Evolutionary conservation across 139 green algal species (phyloP), one percentile per base, ranked within the genome.

Genomic region (Chlamydomonas eustigma): DNA sequence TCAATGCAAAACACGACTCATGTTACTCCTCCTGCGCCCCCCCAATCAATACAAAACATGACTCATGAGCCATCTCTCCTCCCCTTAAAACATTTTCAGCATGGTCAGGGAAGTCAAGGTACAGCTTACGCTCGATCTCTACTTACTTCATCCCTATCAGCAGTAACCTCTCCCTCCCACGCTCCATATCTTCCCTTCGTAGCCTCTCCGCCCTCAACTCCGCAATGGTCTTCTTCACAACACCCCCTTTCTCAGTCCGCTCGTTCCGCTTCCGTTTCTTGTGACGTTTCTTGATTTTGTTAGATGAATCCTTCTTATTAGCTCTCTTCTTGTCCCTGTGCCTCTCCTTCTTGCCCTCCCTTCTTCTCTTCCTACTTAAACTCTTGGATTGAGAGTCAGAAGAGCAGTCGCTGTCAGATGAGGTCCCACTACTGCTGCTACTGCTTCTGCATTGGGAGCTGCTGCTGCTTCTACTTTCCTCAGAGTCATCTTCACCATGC

Each of bases 161-260:
- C 37, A 78, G 28, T 6, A 24, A 34, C 30, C 64, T 72, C 50
- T 75, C 38, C 73, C 76, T 83, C 2, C 35, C 5, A 24, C 73
- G 73, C 50, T 83, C 72, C 6, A 32, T 64, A 39, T 76, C 64
- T 76, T 93, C 88, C 2, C 88, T 71, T 28, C 70, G 38, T 70
- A 89, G 51, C 58, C 89, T 77, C 78, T 92, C 88, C 37, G 76
- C 78, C 39, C 89, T 74, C 71, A 93, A 79, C 39, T 80, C 52
- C 34, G 82, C 80, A 0, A 87, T 34, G 3, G 71, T 78, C n/a
- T 75, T 77, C 32, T 50, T 24, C 6, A 5, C 66, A n/a, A 5
- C 31, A 32, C 50, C 32, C 6, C n/a, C 33, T 34, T 70, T 35
- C 25, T 32, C 8, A 39, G 2, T 18, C 71, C 39, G 2, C 71